Conservation (phyloP, 257 asterid genomes). For the Gynochthodes officinalis region DNA sequence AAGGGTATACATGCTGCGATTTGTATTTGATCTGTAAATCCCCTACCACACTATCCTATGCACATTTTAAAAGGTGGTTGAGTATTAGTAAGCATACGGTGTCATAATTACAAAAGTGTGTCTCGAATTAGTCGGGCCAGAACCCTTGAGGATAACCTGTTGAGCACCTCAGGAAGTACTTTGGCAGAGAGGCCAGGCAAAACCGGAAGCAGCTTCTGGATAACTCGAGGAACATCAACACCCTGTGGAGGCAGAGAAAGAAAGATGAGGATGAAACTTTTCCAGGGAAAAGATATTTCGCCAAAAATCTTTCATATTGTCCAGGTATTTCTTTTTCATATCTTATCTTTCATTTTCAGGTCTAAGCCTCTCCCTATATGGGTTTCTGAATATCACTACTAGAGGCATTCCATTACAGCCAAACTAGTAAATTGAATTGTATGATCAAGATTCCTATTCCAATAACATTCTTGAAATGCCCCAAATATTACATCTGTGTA, state of each 20-base stretch:
- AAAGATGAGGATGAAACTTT: conserved; percentile 3
- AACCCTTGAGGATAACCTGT: conserved; percentile 74
- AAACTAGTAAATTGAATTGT: neutral
- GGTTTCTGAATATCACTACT: neutral
- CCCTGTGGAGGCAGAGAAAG: conserved; percentile 48
- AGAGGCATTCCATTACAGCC: neutral
- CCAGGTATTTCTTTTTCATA: neutral
- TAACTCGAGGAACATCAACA: conserved; percentile 55
- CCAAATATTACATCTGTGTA: no score
- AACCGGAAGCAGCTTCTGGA: conserved; percentile 86
- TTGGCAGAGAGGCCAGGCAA: conserved; percentile 85
- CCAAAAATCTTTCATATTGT: neutral
- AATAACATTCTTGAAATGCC: no score
- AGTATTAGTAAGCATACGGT: conserved; percentile 11
- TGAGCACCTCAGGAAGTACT: conserved; percentile 81
- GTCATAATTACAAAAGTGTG: conserved; percentile 37
- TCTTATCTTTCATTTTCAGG: neutral
- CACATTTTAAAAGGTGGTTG: conserved; percentile 16
- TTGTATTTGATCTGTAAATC: conserved; percentile 2
- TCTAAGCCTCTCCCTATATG: neutral
- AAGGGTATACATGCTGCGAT: neutral
- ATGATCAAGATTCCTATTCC: neutral
- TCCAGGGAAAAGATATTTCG: neutral
- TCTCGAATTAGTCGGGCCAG: conserved; percentile 77
- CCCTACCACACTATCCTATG: conserved; percentile 18